Evolutionary conservation across 106 monocot species (phyloP).

Genomic region (Allium fistulosum): DNA sequence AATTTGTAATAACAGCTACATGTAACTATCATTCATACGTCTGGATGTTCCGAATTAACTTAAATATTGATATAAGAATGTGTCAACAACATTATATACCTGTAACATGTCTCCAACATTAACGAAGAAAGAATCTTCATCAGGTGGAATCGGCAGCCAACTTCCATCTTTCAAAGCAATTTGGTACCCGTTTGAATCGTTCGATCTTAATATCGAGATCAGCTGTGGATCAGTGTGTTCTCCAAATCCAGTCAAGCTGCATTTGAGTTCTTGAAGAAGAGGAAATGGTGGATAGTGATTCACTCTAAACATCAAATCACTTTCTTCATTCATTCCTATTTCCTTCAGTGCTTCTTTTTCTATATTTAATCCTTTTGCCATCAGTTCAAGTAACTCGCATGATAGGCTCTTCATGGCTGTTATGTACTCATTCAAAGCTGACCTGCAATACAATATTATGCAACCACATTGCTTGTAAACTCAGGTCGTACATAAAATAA

Average conservation of each 20-base stretch:
- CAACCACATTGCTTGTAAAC: too few relatives aligned
- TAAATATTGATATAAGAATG: too few relatives aligned
- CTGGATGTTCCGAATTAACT: too few relatives aligned
- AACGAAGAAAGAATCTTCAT: slow-evolving; percentile 56
- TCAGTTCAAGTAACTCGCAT: slow-evolving; percentile 32
- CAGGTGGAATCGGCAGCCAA: slow-evolving; percentile 56
- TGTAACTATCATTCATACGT: too few relatives aligned
- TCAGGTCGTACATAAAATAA: too few relatives aligned
- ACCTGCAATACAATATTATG: slow-evolving; percentile 15
- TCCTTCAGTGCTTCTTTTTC: slow-evolving; percentile 19
- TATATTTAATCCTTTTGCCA: slow-evolving; percentile 51
- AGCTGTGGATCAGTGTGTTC: slow-evolving; percentile 61
- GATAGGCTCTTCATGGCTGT: slow-evolving; percentile 26
- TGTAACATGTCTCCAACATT: slow-evolving; percentile 66
- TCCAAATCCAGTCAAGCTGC: slow-evolving; percentile 38
- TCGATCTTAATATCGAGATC: slow-evolving; percentile 35
- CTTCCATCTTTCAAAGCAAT: slow-evolving; percentile 47
- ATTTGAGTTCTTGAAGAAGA: slow-evolving; percentile 7
- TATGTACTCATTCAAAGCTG: slow-evolving; percentile 41
- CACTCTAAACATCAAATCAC: slow-evolving; percentile 48
- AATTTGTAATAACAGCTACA: too few relatives aligned
- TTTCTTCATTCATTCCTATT: slow-evolving; percentile 32
- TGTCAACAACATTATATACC: slow-evolving; percentile 14
- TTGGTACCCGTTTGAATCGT: slow-evolving; percentile 31
- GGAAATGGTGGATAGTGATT: slow-evolving; percentile 70